phyloP scores from a whole-genome alignment of 768 basidiomycete genomes.

The Ephemerocybe angulata region DNA sequence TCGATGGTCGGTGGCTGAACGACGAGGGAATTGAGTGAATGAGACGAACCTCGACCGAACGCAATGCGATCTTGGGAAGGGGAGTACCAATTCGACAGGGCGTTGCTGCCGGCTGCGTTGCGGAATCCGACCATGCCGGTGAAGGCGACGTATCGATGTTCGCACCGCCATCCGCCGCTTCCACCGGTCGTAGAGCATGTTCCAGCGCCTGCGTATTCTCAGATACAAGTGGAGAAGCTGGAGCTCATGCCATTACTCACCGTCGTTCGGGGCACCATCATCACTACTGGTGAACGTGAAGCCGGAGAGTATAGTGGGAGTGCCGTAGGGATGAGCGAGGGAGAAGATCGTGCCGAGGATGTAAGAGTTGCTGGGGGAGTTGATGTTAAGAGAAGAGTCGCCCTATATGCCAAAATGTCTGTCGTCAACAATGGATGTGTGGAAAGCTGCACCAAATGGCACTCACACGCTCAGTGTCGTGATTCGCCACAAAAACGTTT shows the following conservation, averaged over 20 bases:
- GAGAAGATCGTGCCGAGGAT: conserved; percentile 59
- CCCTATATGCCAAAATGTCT: conserved; percentile 29
- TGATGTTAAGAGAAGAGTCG: conserved; percentile 50
- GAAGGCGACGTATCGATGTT: conserved; percentile 58
- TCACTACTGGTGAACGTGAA: conserved; percentile 51
- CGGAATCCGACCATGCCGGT: conserved; percentile 64
- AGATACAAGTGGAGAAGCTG: neutral
- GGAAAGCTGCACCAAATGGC: neutral
- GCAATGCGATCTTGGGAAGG: conserved; percentile 59
- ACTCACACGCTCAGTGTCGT: conserved; percentile 62
- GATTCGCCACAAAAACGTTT: conserved; percentile 66
- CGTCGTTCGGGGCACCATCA: conserved; percentile 58
- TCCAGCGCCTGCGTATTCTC: conserved; percentile 34
- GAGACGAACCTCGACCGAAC: conserved; percentile 66
- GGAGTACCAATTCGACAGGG: conserved; percentile 55
- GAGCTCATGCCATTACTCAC: conserved; percentile 21
- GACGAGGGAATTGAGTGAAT: no score
- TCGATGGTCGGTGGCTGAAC: neutral
- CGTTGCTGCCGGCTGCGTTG: conserved; percentile 50
- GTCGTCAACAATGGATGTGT: neutral
- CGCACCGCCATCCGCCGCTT: conserved; percentile 61
- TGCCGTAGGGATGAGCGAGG: conserved; percentile 65
- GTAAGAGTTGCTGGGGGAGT: conserved; percentile 63
- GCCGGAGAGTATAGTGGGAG: conserved; percentile 58
- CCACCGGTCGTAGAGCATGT: conserved; percentile 50